Base-by-base conservation (phyloP, 768 basidiomycete species). In the Amanita rubescens region DNA sequence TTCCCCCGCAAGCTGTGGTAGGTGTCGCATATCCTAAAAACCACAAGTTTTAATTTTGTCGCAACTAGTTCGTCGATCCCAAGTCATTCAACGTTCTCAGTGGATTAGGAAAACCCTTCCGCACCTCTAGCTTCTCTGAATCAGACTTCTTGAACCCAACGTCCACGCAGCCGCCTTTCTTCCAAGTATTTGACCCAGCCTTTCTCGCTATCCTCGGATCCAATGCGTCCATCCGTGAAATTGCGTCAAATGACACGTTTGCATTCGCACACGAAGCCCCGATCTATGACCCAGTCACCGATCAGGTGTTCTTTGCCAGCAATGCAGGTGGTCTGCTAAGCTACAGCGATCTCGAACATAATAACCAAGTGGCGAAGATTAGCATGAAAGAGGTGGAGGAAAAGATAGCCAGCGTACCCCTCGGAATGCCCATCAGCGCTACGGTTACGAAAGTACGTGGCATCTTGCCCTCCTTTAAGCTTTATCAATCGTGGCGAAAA, bases 251-350 rank as follows among this genome's bases (percentile, higher is more conserved):
- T 54, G 74, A 76, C 3, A 78, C 74, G 3, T 84, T 82, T 63
- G 83, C 83, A 2, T 81, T 88, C 57, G 87, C 87, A 15, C 88
- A 91, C 62, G 90, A 92, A 67, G 89, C 85, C 2, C 85, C 86
- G 0, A 71, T 90, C 1, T 88, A 81, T 65, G 69, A 79, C 30
- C 68, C 81, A 5, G 75, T 72, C n/a, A 83, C 81, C 15, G 78
- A 89, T 60, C 80, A 84, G 57, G 72, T 91, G 1, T 84, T 81
- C 69, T 91, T 91, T 60, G 74, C 78, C 5, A 84, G 82, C 65
- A 87, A 82, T 55, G 80, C 78, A 52, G 86, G 87, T 4, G 85
- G 84, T 1, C 51, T 76, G 27, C 71, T 84, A 1, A 85, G 85
- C 6, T 75, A 77, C 61, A 85, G 78, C 47, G 82, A 82, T 56